Conservation (phyloP, 768 basidiomycete species). For the Phlebiopsis flavidoalba region DNA sequence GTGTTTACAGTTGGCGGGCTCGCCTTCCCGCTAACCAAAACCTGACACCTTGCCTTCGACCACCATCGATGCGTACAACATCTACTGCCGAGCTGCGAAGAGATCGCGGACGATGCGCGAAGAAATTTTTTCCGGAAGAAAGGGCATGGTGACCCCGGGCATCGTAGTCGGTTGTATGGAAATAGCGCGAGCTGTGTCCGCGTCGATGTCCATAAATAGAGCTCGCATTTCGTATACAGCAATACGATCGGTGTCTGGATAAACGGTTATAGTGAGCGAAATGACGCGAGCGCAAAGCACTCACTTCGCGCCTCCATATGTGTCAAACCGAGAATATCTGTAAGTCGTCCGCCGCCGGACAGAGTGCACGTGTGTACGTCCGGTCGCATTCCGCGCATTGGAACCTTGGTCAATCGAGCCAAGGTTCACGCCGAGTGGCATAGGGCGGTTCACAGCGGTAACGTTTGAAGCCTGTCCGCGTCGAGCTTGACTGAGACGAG, state of each 20-base stretch:
- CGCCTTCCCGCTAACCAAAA: conserved; percentile 92
- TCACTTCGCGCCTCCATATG: conserved; percentile 90
- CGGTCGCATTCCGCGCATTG: conserved; percentile 97
- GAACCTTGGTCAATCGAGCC: conserved; percentile 86
- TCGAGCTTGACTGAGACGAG: conserved; percentile 86
- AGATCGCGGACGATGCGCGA: conserved; percentile 91
- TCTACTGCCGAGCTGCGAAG: conserved; percentile 85
- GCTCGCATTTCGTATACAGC: conserved; percentile 99
- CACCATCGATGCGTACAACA: conserved; percentile 91
- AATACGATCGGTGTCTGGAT: conserved; percentile 85
- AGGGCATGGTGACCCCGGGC: conserved; percentile 87
- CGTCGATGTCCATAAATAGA: conserved; percentile 97
- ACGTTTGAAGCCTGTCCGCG: conserved; percentile 70
- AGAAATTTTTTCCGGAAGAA: conserved; percentile 82
- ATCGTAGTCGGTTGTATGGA: conserved; percentile 96
- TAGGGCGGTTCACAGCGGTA: conserved; percentile 95
- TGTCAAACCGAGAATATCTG: conserved; percentile 79
- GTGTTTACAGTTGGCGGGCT: conserved; percentile 90
- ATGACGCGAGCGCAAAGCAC: conserved; percentile 23
- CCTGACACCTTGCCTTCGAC: conserved; percentile 91
- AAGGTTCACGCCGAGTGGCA: conserved; percentile 87
- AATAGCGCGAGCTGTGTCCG: conserved; percentile 89
- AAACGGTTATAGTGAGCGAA: neutral
- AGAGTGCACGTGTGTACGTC: conserved; percentile 89
- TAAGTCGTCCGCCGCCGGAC: conserved; percentile 88